Percentiles rank a stretch among this genome's conserved stretches.
These are phyloP conservation scores for Urochloa ruziziensis DNA, from an alignment of 176 grass and related monocot species.

Conservation along the genomic window DNA sequence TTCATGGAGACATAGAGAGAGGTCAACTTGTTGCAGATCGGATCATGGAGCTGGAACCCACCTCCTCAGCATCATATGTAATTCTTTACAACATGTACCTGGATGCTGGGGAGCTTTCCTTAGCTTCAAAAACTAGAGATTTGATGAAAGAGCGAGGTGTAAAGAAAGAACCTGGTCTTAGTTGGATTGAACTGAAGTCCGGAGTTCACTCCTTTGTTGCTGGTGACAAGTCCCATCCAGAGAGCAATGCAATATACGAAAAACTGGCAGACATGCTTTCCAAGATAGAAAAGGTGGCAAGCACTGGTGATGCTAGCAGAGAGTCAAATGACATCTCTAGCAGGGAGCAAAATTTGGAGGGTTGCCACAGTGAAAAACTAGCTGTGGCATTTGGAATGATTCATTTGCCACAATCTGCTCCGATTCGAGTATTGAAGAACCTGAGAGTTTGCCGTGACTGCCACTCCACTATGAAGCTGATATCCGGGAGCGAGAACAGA, in stretches of 20 bases:
- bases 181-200: slow-evolving; percentile 60
- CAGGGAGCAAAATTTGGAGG: slow-evolving; percentile 26
- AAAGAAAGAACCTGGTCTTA: slow-evolving; percentile 76
- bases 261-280: slow-evolving; percentile 59
- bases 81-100: slow-evolving; percentile 66
- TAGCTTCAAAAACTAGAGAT: slow-evolving; percentile 55
- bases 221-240: slow-evolving; percentile 54
- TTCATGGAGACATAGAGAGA: slow-evolving; percentile 56
- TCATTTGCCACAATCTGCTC: slow-evolving; percentile 45
- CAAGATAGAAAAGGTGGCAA: slow-evolving; percentile 40
- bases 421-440: slow-evolving; percentile 71
- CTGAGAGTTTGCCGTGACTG: slow-evolving; percentile 62
- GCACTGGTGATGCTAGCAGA: background rate
- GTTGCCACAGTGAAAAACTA: slow-evolving; percentile 68
- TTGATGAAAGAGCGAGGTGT: slow-evolving; percentile 74
- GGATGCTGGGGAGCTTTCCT: slow-evolving; percentile 46
- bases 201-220: slow-evolving; percentile 69
- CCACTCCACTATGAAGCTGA: slow-evolving; percentile 59
- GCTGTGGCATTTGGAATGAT: slow-evolving; percentile 65
- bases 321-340: slow-evolving; percentile 18
- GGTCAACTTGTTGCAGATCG: slow-evolving; percentile 35
- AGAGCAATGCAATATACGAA: slow-evolving; percentile 47
- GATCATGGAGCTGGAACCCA: slow-evolving; percentile 63
- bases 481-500: slow-evolving; percentile 52
- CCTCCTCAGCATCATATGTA: slow-evolving; percentile 61